phyloP scores from a whole-genome alignment of 306 rosid species.

The Cucurbita ficifolia region DNA sequence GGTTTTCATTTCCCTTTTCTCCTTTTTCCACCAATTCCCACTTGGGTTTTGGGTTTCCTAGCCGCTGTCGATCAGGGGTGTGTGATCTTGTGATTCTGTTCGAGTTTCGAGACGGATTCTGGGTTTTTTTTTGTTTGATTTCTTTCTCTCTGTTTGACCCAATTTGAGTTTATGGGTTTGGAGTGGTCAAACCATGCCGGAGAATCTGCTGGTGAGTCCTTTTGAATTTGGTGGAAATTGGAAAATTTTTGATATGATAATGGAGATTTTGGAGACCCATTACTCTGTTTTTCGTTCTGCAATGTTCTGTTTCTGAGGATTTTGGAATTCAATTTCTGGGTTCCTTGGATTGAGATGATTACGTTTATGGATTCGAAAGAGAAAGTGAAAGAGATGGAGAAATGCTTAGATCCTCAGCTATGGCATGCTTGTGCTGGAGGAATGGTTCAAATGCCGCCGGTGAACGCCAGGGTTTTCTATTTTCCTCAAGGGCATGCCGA shows the following conservation, averaged over 20 bases:
- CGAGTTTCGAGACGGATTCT: background rate
- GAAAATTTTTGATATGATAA: background rate
- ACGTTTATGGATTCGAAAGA: conserved; percentile 77
- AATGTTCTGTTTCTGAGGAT: background rate
- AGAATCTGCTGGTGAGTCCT: background rate
- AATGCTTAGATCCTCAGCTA: conserved; percentile 65
- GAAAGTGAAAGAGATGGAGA: conserved; percentile 50
- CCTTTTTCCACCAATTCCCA: background rate
- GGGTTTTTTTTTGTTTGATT: too few relatives aligned
- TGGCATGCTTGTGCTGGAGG: conserved; percentile 99
- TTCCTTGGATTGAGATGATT: conserved; percentile 39
- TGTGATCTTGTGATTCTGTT: background rate
- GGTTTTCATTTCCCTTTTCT: background rate
- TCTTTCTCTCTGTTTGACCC: background rate
- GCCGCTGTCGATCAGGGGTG: background rate
- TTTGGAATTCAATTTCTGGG: background rate
- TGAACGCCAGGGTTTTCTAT: conserved; percentile 56
- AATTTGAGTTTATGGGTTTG: background rate
- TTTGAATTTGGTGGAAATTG: background rate
- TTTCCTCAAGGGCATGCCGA: conserved; percentile 39
- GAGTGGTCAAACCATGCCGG: background rate
- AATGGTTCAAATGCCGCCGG: conserved; percentile 86
- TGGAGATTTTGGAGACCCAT: conserved; percentile 1
- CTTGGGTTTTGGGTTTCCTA: background rate
- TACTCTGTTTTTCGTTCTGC: background rate